Conservation (phyloP, 2,329 filamentous ascomycete genomes). For the Ophiostoma sp. region DNA sequence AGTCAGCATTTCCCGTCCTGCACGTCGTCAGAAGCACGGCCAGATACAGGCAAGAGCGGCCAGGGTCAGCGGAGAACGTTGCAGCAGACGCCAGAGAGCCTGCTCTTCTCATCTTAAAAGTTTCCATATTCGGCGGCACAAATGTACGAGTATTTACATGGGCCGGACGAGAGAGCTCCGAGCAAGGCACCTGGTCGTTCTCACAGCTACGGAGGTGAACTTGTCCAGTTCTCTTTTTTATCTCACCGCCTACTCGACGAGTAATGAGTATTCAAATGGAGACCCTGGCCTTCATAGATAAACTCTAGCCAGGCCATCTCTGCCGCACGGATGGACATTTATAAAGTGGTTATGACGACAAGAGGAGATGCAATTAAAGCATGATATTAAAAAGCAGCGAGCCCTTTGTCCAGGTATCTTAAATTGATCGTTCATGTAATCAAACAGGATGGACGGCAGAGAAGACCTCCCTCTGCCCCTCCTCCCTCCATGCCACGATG, state of each 20-base stretch:
- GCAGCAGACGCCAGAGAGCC: background rate
- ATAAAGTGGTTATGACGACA: constrained; percentile 1
- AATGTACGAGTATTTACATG: background rate
- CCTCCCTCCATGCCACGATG: constrained; percentile 10
- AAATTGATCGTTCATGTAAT: background rate
- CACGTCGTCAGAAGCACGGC: constrained; percentile 3
- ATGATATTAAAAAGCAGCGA: background rate
- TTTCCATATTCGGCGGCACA: constrained; percentile 2
- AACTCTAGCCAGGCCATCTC: background rate
- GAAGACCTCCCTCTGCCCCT: background rate
- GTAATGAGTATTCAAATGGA: too few relatives aligned
- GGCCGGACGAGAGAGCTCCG: background rate
- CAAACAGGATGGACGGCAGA: too few relatives aligned
- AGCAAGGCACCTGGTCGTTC: constrained; percentile 13
- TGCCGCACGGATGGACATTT: background rate
- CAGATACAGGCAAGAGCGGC: constrained; percentile 6
- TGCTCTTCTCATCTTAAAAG: constrained; percentile 3
- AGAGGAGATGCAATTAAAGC: constrained; percentile 5
- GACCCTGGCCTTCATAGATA: background rate
- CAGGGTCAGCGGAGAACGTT: constrained; percentile 8
- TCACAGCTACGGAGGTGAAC: background rate
- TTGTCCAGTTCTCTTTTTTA: background rate
- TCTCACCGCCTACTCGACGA: too few relatives aligned
- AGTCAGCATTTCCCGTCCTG: constrained; percentile 6
- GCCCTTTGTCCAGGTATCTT: background rate